Evolutionary conservation across 495 filamentous ascomycete species (phyloP).

Genomic region (Baudoinia panamericana): DNA sequence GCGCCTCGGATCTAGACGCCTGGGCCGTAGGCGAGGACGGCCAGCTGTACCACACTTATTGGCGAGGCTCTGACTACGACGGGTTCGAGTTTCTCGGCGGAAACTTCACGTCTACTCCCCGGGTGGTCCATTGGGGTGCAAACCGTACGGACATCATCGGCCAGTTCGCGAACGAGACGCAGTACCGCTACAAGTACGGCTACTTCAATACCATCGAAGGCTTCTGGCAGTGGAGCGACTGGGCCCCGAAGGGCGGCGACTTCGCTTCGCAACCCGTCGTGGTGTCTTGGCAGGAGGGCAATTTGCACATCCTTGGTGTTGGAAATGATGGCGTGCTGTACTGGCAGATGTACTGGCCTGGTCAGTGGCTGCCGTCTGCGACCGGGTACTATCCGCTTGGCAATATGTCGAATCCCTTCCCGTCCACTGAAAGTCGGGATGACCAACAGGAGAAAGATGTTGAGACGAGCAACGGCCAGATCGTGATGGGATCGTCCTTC

Average conservation of each 20-base stretch:
- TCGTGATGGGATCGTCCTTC: no score
- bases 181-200: background rate
- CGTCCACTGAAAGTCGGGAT: no score
- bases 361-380: background rate
- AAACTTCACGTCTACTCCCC: slow-evolving; percentile 12
- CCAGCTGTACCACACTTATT: background rate
- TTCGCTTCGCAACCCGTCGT: slow-evolving; percentile 17
- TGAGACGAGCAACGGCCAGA: no score
- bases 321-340: background rate
- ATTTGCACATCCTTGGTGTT: slow-evolving; percentile 6
- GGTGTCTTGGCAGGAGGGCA: background rate
- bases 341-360: background rate
- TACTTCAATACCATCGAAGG: slow-evolving; percentile 6
- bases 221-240: slow-evolving; percentile 1
- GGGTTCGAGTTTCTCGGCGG: slow-evolving; percentile 22
- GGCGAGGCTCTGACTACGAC: background rate
- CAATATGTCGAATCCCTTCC: background rate
- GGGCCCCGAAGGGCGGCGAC: slow-evolving; percentile 10
- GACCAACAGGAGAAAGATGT: no score
- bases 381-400: background rate
- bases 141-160: slow-evolving; percentile 3
- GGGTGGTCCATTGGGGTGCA: slow-evolving; percentile 23
- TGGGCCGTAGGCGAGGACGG: background rate
- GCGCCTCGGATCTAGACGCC: background rate
- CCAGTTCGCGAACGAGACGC: background rate